Percentiles rank a stretch among this genome's conserved stretches.
Evolutionary conservation across 108 stramenopile species (phyloP).

Genomic region (Bacterosira constricta): DNA sequence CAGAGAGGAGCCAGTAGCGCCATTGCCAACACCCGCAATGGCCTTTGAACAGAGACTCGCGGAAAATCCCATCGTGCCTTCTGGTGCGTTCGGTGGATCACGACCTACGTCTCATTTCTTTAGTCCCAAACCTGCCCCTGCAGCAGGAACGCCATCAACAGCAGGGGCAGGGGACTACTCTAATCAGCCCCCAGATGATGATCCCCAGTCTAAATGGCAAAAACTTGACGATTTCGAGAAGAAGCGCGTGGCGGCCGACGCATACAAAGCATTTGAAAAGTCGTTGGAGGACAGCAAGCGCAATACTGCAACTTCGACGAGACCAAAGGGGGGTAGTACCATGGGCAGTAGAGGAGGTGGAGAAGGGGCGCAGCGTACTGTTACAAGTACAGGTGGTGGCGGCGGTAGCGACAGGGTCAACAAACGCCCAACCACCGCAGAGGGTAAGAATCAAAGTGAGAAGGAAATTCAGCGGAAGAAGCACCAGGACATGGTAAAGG

Average conservation of each 20-base stretch:
- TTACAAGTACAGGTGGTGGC: not conserved
- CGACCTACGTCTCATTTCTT: slow-evolving; percentile 48
- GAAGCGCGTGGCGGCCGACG: slow-evolving; percentile 48
- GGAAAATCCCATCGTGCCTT: slow-evolving; percentile 31
- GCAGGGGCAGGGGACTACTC: not conserved
- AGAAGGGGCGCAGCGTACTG: too few relatives aligned
- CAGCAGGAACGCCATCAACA: not conserved
- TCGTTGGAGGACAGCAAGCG: slow-evolving; percentile 22
- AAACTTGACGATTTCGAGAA: slow-evolving; percentile 45
- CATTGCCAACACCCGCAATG: slow-evolving; percentile 33
- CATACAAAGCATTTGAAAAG: slow-evolving; percentile 51
- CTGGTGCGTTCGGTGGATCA: slow-evolving; percentile 48
- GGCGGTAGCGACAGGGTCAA: slow-evolving; percentile 19
- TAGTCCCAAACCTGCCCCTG: slow-evolving; percentile 14
- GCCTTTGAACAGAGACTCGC: slow-evolving; percentile 35
- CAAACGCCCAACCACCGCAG: slow-evolving; percentile 4
- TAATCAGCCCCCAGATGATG: slow-evolving; percentile 22
- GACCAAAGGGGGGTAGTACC: slow-evolving; percentile 7
- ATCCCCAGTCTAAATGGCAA: slow-evolving; percentile 46
- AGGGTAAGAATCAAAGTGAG: slow-evolving; percentile 11
- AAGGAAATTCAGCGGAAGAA: slow-evolving; percentile 36
- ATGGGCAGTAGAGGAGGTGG: not conserved
- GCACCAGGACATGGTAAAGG: slow-evolving; percentile 36
- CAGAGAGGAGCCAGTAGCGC: slow-evolving; percentile 8
- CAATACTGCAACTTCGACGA: slow-evolving; percentile 3